Percentiles rank a stretch among this genome's conserved stretches.
Evolutionary conservation across 768 basidiomycete genomes (phyloP).

Genomic region (Cystofilobasidium ferigula): DNA sequence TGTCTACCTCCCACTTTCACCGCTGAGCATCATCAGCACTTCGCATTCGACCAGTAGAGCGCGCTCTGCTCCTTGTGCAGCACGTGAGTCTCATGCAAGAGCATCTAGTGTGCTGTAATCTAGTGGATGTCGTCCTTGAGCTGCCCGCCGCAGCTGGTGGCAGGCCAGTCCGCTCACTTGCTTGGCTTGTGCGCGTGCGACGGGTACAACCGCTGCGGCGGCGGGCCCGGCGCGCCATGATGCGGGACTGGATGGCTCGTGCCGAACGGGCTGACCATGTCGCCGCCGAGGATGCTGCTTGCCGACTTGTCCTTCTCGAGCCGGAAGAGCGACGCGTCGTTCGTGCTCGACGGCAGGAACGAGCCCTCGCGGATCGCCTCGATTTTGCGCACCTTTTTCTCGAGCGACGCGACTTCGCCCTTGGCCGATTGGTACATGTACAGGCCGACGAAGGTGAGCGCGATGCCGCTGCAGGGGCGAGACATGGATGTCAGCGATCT

Average conservation of each 20-base stretch:
- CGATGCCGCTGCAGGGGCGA: slow-evolving; percentile 62
- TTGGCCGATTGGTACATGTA: slow-evolving; percentile 96
- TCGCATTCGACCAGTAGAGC: no score
- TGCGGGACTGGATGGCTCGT: not conserved
- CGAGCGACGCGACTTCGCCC: slow-evolving; percentile 80
- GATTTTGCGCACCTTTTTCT: slow-evolving; percentile 60
- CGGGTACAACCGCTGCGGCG: not conserved
- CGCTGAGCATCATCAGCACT: no score
- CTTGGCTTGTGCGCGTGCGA: not conserved
- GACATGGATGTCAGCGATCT: slow-evolving; percentile 61
- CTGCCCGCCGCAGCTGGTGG: no score
- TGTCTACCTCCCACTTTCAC: no score
- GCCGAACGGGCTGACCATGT: not conserved
- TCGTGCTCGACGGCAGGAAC: slow-evolving; percentile 27
- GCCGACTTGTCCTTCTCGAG: not conserved
- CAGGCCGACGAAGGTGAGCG: slow-evolving; percentile 74
- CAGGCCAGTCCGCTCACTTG: no score
- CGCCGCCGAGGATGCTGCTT: not conserved
- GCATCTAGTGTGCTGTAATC: no score
- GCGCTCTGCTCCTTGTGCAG: no score
- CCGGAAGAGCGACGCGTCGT: slow-evolving; percentile 7
- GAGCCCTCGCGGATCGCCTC: slow-evolving; percentile 38
- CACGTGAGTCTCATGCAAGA: no score
- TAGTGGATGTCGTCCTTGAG: no score
- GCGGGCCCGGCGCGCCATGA: not conserved